Percentiles rank a stretch among this genome's conserved stretches.
Conservation (phyloP, 108 stramenopile genomes). For the Skeletonema marinoi region DNA sequence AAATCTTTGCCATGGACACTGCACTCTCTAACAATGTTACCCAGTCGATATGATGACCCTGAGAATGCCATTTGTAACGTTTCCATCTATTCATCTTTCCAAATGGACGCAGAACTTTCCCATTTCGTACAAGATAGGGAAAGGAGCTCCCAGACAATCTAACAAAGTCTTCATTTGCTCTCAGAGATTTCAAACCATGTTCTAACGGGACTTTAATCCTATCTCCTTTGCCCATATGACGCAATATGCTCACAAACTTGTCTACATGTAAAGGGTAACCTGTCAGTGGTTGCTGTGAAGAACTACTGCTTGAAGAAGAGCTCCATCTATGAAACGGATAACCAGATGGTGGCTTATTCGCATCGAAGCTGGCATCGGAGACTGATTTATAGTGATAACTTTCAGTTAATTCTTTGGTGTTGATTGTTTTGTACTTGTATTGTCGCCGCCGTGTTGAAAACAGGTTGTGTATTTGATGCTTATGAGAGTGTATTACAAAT, state of each 20-base stretch:
- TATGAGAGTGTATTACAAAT: neutral
- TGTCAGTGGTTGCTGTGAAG: neutral
- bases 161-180: constrained; percentile 15
- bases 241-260: constrained; percentile 30
- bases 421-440: constrained; percentile 13
- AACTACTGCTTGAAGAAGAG: neutral
- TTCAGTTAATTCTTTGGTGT: constrained; percentile 16
- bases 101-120: constrained; percentile 24
- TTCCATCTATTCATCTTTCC: constrained; percentile 22
- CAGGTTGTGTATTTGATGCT: neutral
- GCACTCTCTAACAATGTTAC: constrained; percentile 37
- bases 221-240: constrained; percentile 24
- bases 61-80: constrained; percentile 29
- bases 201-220: constrained; percentile 16
- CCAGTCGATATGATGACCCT: constrained; percentile 36
- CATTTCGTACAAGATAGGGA: constrained; percentile 27
- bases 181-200: constrained; percentile 16
- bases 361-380: constrained; percentile 21
- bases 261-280: constrained; percentile 31
- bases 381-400: neutral
- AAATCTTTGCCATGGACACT: constrained; percentile 26
- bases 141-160: constrained; percentile 13
- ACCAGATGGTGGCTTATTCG: constrained; percentile 12
- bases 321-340: constrained; percentile 39
- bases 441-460: neutral